These are phyloP conservation scores for Fraxinus nigra DNA, from an alignment of 305 asterid species.

Conservation along the genomic window DNA sequence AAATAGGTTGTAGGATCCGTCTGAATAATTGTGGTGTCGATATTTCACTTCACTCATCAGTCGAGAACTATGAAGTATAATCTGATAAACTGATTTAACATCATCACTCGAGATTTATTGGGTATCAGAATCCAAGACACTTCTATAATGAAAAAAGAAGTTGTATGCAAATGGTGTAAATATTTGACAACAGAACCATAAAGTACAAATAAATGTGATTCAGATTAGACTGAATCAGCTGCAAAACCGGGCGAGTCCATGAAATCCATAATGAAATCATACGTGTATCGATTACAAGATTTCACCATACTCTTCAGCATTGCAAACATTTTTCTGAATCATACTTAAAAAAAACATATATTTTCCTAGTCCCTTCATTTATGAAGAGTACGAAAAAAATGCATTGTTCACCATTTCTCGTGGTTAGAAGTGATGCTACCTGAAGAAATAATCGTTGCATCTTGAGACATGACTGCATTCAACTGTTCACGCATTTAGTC, in stretches of 20 bases:
- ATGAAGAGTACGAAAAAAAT: too few species aligned
- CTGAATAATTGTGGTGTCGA: too few species aligned
- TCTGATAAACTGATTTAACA: too few species aligned
- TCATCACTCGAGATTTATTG: too few species aligned
- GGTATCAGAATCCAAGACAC: too few species aligned
- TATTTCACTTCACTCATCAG: too few species aligned
- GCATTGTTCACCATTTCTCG: not conserved
- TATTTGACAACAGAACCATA: not conserved
- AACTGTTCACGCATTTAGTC: too few species aligned
- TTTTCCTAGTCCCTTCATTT: not conserved
- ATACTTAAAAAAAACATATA: not conserved
- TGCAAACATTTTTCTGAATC: conserved; percentile 60
- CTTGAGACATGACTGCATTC: too few species aligned
- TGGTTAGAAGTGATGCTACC: not conserved
- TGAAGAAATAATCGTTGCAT: too few species aligned
- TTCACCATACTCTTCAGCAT: conserved; percentile 79
- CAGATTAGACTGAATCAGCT: not conserved
- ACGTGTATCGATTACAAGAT: conserved; percentile 30
- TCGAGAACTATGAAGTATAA: too few species aligned
- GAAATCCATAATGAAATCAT: not conserved
- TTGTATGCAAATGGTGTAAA: not conserved
- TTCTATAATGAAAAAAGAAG: not conserved
- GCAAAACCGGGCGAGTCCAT: conserved; percentile 11
- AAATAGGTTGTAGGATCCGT: too few species aligned
- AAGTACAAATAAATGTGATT: not conserved